A percentile compares a stretch with the other conserved stretches of the same genome.
These are phyloP conservation scores for Cryptosporidium canis DNA, from an alignment of 169 alveolate species.

Conservation along the genomic window DNA sequence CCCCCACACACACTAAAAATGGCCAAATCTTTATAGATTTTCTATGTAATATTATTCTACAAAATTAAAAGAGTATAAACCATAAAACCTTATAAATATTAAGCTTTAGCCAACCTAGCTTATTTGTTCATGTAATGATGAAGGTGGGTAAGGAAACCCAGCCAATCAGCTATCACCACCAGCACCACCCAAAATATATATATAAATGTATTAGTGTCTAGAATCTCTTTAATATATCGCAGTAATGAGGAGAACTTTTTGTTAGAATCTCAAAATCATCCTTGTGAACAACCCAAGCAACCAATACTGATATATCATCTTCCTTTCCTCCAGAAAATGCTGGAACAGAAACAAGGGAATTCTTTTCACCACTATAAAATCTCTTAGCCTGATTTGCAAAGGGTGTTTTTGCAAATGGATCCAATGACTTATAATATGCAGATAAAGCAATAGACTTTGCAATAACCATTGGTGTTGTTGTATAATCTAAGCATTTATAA, in stretches of 20 bases:
- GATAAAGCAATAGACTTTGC: constrained; percentile 69
- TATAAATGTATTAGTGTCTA: no score
- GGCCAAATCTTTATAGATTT: no score
- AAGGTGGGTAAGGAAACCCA: no score
- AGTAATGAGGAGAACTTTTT: constrained; percentile 19
- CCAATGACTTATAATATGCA: constrained; percentile 51
- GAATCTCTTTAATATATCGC: constrained; percentile 25
- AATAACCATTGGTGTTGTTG: constrained; percentile 62
- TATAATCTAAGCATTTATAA: background rate
- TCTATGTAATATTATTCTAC: no score
- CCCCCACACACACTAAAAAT: no score
- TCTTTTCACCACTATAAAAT: constrained; percentile 16
- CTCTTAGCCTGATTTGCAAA: constrained; percentile 68
- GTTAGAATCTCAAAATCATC: constrained; percentile 38
- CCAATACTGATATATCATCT: constrained; percentile 75
- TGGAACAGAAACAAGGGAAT: background rate
- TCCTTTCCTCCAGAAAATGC: constrained; percentile 73
- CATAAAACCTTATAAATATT: no score
- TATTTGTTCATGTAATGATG: no score
- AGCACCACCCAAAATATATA: no score
- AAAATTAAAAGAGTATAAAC: no score
- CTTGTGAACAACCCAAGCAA: constrained; percentile 72
- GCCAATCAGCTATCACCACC: no score
- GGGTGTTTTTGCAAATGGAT: constrained; percentile 60
- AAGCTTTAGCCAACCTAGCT: no score